Evolutionary conservation across 495 filamentous ascomycete species (phyloP), one percentile per base, ranked within the genome.

Genomic region (Aspergillus funiculosus): DNA sequence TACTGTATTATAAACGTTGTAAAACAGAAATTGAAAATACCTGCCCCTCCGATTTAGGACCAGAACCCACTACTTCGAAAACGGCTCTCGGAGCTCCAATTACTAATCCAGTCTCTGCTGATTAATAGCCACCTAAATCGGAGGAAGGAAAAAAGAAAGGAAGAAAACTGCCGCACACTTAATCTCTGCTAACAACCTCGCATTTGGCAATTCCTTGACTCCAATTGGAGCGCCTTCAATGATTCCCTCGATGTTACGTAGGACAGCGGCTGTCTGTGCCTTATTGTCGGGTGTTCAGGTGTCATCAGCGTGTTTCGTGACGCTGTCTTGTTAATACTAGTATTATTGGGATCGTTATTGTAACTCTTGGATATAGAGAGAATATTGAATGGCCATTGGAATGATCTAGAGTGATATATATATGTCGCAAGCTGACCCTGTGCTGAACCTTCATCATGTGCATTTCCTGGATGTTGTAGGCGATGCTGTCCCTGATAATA

Each of bases 171-270:
- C 62, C 20, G 53, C 57, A 39, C 56, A 63, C 38, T 67, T 67
- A 29, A 67, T 61, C 50, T 67, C 64, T 11, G 65, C 64, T 22
- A 67, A 30, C 25, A 67, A 57, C 9, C 59, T 47, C 7, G 56
- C 57, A 36, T 61, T 52, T n/a, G 62, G 62, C 43, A 67, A 51
- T 27, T 64, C 62, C 40, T 56, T 56, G 26, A 67, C 58, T 3
- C 59, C 62, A 25, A 67, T 54, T 9, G 57, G 58, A 1, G 60
- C 61, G 4, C 57, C 60, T 18, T 58, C 46, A 35, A 67, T 65
- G 32, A 60, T 61, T 17, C 43, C 50, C 27, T 63, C 56, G 31
- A 67, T 67, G 24, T 60, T 55, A 26, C 37, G 39, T 4, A 67
- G 40, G 1, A 67, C 60, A 4, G 60, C 58, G 11, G 58, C 64